phyloP scores from a whole-genome alignment of 106 monocot species.

The Hemerocallis citrina region DNA sequence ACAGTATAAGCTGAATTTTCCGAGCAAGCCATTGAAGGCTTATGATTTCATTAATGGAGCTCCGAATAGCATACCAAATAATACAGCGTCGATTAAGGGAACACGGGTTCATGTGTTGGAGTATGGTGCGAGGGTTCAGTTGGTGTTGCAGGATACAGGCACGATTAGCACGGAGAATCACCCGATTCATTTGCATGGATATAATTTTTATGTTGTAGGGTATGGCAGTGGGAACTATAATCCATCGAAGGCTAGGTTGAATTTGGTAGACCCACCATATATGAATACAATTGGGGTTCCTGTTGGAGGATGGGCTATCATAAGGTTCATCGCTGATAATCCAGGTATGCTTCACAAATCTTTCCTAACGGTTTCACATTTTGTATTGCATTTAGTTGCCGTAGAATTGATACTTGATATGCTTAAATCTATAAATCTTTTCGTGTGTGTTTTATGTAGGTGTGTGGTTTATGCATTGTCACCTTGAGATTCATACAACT shows the following conservation, averaged over 20 bases:
- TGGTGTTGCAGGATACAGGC: conserved; percentile 32
- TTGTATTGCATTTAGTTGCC: background rate
- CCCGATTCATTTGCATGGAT: conserved; percentile 42
- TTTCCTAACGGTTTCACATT: background rate
- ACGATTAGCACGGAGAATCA: conserved; percentile 37
- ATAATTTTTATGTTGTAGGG: conserved; percentile 36
- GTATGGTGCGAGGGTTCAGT: conserved; percentile 22
- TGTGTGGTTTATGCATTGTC: conserved; percentile 26
- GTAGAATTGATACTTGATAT: background rate
- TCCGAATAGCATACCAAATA: conserved; percentile 18
- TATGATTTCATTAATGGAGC: conserved; percentile 38
- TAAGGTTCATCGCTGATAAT: conserved; percentile 37
- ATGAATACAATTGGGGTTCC: conserved; percentile 39
- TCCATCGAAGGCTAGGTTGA: conserved; percentile 13
- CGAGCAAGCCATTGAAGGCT: conserved; percentile 10
- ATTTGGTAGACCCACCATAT: conserved; percentile 32
- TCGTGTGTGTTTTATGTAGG: conserved; percentile 4
- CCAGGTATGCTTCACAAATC: conserved; percentile 15
- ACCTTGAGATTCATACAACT: conserved; percentile 21
- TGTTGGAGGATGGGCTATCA: conserved; percentile 33
- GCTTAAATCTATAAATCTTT: background rate
- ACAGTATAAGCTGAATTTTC: conserved; percentile 19
- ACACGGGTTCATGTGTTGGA: conserved; percentile 21
- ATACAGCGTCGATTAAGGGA: conserved; percentile 15
- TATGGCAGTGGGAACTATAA: conserved; percentile 34